Percentiles rank a stretch among this genome's conserved stretches.
Evolutionary conservation across 805 yeast species (phyloP).

Genomic region (Ogataea nonfermentans): DNA sequence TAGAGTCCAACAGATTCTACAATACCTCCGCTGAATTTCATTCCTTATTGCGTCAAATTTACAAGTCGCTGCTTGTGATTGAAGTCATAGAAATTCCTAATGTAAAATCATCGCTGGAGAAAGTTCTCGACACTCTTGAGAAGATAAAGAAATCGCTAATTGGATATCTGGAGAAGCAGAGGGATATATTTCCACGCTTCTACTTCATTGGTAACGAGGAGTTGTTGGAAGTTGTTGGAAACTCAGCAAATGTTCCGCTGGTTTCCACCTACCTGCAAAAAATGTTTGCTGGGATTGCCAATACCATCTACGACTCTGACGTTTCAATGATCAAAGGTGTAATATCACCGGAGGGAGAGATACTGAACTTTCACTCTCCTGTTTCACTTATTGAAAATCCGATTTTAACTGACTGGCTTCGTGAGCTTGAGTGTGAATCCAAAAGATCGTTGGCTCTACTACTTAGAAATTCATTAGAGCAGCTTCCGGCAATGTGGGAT

Average conservation of each 20-base stretch:
- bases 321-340: slow-evolving; percentile 38
- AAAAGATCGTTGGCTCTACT: slow-evolving; percentile 44
- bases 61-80: slow-evolving; percentile 48
- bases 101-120: slow-evolving; percentile 44
- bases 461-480: slow-evolving; percentile 34
- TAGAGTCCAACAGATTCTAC: slow-evolving; percentile 65
- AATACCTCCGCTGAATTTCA: slow-evolving; percentile 61
- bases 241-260: slow-evolving; percentile 43
- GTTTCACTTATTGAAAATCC: slow-evolving; percentile 43
- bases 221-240: slow-evolving; percentile 76
- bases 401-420: slow-evolving; percentile 61
- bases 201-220: slow-evolving; percentile 92
- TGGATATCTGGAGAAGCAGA: slow-evolving; percentile 77
- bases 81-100: slow-evolving; percentile 55
- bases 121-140: slow-evolving; percentile 52
- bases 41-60: slow-evolving; percentile 47
- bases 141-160: slow-evolving; percentile 64
- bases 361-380: slow-evolving; percentile 39
- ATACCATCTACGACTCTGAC: slow-evolving; percentile 36
- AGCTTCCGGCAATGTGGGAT: slow-evolving; percentile 18
- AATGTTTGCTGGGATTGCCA: slow-evolving; percentile 65
- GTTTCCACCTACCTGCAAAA: slow-evolving; percentile 63
- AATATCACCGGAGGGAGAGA: slow-evolving; percentile 66
- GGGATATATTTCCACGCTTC: slow-evolving; percentile 75
- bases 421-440: slow-evolving; percentile 52